A percentile compares a stretch with the other conserved stretches of the same genome.
Conservation (phyloP, 441 rosid species). For the Rhodomyrtus psidioides region DNA sequence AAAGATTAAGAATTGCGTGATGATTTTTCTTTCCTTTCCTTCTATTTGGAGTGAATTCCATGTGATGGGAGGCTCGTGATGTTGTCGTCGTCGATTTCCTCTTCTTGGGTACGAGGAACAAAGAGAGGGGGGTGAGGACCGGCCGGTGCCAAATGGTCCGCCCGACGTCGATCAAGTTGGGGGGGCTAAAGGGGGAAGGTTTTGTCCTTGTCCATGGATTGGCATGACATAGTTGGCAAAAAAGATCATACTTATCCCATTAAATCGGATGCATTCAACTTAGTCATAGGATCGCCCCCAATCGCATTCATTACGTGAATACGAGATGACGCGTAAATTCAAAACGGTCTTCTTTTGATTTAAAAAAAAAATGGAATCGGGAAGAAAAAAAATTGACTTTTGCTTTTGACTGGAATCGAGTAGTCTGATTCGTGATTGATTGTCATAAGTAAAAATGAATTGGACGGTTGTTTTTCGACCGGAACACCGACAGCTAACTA, state of each 20-base stretch:
- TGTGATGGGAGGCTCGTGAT: background rate
- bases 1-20: background rate
- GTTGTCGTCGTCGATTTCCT: background rate
- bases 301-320: rapidly evolving
- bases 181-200: background rate
- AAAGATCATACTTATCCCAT: background rate
- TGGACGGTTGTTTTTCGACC: too few species aligned
- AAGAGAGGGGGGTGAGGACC: background rate
- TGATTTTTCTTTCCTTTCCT: background rate
- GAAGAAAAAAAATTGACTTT: background rate
- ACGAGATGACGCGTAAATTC: background rate
- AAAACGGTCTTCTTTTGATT: background rate
- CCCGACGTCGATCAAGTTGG: background rate
- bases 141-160: background rate
- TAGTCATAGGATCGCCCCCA: background rate
- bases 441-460: background rate
- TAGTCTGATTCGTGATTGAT: rapidly evolving
- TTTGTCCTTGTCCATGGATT: background rate
- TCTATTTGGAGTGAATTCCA: too few species aligned
- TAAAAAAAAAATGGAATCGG: too few species aligned
- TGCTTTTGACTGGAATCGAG: rapidly evolving
- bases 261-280: background rate
- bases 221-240: background rate
- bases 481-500: too few species aligned
- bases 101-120: background rate